Percentiles rank a stretch among this genome's conserved stretches.
Evolutionary conservation across 805 yeast genomes (phyloP).

Genomic region (Wickerhamiella parazyma): DNA sequence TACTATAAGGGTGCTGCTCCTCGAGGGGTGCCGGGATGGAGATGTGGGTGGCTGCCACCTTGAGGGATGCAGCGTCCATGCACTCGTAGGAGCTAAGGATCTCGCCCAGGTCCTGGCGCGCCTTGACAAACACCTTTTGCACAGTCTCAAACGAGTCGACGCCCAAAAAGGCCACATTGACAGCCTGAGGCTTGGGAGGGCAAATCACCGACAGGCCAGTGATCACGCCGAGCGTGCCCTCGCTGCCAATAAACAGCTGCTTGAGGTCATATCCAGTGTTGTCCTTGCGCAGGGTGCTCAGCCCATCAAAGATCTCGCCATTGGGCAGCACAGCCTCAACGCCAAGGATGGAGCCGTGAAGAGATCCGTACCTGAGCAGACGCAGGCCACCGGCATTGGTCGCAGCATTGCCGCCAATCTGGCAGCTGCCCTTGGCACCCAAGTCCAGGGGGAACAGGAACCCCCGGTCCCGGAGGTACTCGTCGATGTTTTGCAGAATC

Average conservation of each 20-base stretch:
- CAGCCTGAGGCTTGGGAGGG: slow-evolving; percentile 74
- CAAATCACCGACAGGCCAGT: slow-evolving; percentile 83
- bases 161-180: slow-evolving; percentile 80
- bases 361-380: slow-evolving; percentile 73
- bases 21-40: slow-evolving; percentile 62
- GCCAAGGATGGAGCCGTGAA: slow-evolving; percentile 84
- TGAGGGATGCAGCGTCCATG: slow-evolving; percentile 44
- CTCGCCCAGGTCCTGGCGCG: slow-evolving; percentile 68
- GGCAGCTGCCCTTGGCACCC: slow-evolving; percentile 95
- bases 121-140: slow-evolving; percentile 62
- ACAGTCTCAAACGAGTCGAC: slow-evolving; percentile 67
- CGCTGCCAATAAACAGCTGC: slow-evolving; percentile 84
- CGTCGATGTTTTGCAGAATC: slow-evolving; percentile 72
- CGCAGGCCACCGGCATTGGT: slow-evolving; percentile 96
- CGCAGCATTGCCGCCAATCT: slow-evolving; percentile 87
- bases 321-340: slow-evolving; percentile 81
- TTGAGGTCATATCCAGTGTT: slow-evolving; percentile 90
- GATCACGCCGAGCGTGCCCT: slow-evolving; percentile 80
- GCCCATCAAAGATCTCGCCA: slow-evolving; percentile 65
- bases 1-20: slow-evolving; percentile 72
- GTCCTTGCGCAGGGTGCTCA: slow-evolving; percentile 80
- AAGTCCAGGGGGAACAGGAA: slow-evolving; percentile 84
- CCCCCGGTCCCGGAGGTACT: slow-evolving; percentile 62
- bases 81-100: slow-evolving; percentile 85
- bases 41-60: slow-evolving; percentile 47